Conservation (phyloP, 805 yeast species). For the Teunomyces lycoperdinae region DNA sequence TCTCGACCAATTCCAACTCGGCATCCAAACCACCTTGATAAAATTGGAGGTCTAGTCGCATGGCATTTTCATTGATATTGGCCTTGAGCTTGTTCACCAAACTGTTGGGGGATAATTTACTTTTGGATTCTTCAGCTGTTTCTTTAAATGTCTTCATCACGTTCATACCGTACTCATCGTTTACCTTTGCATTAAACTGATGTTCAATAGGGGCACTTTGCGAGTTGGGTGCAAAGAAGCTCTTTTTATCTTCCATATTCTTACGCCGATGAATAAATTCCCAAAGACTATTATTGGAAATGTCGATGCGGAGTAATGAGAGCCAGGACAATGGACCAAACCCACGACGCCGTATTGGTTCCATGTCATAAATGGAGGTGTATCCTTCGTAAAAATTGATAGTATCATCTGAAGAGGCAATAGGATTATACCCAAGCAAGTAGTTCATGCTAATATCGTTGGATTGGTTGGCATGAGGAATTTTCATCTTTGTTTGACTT, state of each 20-base stretch:
- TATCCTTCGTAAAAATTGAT: conserved; percentile 37
- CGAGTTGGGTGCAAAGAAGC: not conserved
- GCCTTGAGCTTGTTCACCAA: not conserved
- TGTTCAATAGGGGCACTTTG: conserved; percentile 6
- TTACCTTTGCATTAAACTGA: conserved; percentile 7
- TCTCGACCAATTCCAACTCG: conserved; percentile 16
- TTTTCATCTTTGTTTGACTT: not conserved
- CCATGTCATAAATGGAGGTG: conserved; percentile 40
- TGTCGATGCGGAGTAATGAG: conserved; percentile 35
- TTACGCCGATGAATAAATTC: conserved; percentile 3
- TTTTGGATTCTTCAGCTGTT: not conserved
- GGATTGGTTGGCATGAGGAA: not conserved
- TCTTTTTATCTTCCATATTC: conserved; percentile 2
- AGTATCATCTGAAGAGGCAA: conserved; percentile 20
- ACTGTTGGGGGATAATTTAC: not conserved
- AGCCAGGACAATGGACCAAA: conserved; percentile 55
- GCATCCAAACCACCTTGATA: conserved; percentile 16
- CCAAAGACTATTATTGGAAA: conserved; percentile 15
- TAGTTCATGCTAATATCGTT: not conserved
- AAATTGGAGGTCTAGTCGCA: conserved; percentile 16
- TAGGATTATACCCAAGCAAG: conserved; percentile 13
- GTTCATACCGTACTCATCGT: conserved; percentile 8
- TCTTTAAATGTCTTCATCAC: conserved; percentile 7
- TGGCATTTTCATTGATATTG: conserved; percentile 15
- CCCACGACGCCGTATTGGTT: conserved; percentile 37